Percentiles rank a stretch among this genome's conserved stretches.
Conservation (phyloP, 495 filamentous ascomycete species). For the Penicillium psychrofluorescens region DNA sequence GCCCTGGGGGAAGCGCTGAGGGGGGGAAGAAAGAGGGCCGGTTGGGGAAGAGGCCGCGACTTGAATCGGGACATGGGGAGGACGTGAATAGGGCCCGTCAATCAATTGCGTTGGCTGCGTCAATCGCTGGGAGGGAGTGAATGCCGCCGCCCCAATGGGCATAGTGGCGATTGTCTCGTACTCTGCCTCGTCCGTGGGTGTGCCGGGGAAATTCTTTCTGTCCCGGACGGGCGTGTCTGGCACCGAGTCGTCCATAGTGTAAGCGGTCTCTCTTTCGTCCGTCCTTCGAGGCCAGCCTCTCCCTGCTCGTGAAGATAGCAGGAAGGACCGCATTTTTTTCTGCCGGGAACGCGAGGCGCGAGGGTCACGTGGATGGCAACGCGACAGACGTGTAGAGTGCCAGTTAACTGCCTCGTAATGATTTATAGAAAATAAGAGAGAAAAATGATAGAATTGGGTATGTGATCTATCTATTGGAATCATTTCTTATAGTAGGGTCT, state of each 20-base stretch:
- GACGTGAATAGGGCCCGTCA: slow-evolving; percentile 21
- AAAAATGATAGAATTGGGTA: neutral
- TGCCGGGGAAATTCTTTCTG: slow-evolving; percentile 33
- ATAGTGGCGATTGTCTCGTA: slow-evolving; percentile 56
- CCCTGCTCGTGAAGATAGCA: slow-evolving; percentile 5
- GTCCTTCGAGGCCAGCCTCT: slow-evolving; percentile 8
- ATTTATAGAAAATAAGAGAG: neutral
- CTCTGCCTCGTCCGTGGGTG: slow-evolving; percentile 31
- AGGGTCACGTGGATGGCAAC: slow-evolving; percentile 14
- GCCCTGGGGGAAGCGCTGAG: slow-evolving; percentile 19
- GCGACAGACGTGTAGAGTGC: too few species aligned
- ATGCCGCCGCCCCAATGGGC: slow-evolving; percentile 35
- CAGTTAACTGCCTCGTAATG: too few species aligned
- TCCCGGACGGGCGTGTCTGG: slow-evolving; percentile 43
- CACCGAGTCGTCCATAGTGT: slow-evolving; percentile 33
- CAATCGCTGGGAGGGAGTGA: slow-evolving; percentile 35
- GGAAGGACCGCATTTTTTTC: slow-evolving; percentile 13
- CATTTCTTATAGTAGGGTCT: neutral
- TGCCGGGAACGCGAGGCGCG: slow-evolving; percentile 20
- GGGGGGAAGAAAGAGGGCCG: slow-evolving; percentile 41
- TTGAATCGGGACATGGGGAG: slow-evolving; percentile 53
- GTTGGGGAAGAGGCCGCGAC: slow-evolving; percentile 80
- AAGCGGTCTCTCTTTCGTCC: neutral
- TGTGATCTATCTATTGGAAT: neutral
- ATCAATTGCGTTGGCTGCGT: slow-evolving; percentile 73